These are phyloP conservation scores for Eutrema heterophyllum DNA, from an alignment of 345 rosid genomes.

Conservation along the genomic window DNA sequence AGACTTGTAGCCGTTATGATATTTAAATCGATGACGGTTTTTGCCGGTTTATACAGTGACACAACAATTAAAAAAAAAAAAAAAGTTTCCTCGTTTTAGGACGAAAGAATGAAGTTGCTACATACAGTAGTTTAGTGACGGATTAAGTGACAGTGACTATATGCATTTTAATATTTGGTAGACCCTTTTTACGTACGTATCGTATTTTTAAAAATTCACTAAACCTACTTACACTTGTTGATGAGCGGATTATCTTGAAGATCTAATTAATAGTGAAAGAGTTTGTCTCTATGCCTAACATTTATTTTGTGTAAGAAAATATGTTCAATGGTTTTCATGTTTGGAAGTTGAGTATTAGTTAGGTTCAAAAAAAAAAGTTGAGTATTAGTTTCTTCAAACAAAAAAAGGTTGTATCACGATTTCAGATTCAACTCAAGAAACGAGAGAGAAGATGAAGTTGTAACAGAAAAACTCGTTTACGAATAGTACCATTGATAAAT, in stretches of 20 bases:
- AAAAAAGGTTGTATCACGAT: too few relatives aligned
- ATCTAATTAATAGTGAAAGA: not conserved
- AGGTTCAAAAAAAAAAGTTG: too few relatives aligned
- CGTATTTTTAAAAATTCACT: not conserved
- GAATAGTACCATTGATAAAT: too few relatives aligned
- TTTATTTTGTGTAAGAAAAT: not conserved
- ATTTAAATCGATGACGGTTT: not conserved
- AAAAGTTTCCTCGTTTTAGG: not conserved
- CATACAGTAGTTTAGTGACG: not conserved
- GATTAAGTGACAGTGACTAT: not conserved
- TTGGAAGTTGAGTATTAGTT: too few relatives aligned
- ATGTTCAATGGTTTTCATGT: not conserved
- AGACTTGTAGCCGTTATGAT: not conserved
- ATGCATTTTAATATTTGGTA: not conserved
- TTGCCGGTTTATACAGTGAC: not conserved
- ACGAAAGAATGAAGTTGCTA: not conserved
- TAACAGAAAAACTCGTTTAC: too few relatives aligned
- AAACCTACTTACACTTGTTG: not conserved
- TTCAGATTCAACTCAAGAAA: too few relatives aligned
- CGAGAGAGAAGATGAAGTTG: too few relatives aligned
- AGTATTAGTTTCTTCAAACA: too few relatives aligned
- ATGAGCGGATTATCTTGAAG: not conserved
- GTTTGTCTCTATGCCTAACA: not conserved
- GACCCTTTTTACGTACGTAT: too few relatives aligned
- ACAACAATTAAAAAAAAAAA: not conserved